phyloP scores from a whole-genome alignment of 2,329 filamentous ascomycete species.

The Corynespora cassiicola region DNA sequence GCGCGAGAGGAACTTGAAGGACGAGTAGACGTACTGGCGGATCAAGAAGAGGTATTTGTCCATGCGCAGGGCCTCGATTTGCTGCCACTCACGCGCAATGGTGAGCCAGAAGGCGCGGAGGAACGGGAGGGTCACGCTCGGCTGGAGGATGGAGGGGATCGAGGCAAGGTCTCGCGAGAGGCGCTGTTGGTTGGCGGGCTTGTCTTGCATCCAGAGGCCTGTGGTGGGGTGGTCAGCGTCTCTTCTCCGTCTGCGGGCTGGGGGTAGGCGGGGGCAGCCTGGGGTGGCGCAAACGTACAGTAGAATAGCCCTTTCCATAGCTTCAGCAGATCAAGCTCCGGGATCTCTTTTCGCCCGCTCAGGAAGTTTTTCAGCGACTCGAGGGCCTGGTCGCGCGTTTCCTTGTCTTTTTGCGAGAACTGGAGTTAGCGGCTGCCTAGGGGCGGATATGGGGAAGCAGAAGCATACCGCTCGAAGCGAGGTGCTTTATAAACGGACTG shows the following conservation, averaged over 20 bases:
- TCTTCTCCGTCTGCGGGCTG: not conserved
- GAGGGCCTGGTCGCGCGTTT: constrained; percentile 78
- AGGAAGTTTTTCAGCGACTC: constrained; percentile 80
- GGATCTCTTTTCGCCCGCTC: constrained; percentile 65
- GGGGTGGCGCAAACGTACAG: constrained; percentile 52
- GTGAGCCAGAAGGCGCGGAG: constrained; percentile 59
- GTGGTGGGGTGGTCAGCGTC: constrained; percentile 9
- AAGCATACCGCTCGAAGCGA: constrained; percentile 80
- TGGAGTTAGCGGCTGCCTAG: constrained; percentile 1
- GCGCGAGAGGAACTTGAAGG: constrained; percentile 60
- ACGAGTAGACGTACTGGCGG: constrained; percentile 76
- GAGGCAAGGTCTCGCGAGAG: constrained; percentile 79
- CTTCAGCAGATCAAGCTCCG: constrained; percentile 77
- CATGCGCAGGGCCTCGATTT: constrained; percentile 64
- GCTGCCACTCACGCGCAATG: constrained; percentile 58
- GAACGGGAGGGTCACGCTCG: constrained; percentile 49
- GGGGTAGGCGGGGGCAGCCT: not conserved
- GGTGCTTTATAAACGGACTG: constrained; percentile 78
- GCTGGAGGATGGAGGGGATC: constrained; percentile 68
- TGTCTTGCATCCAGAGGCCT: constrained; percentile 92
- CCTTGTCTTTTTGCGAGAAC: constrained; percentile 78
- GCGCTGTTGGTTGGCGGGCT: constrained; percentile 83
- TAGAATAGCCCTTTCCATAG: constrained; percentile 96
- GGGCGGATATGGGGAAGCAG: constrained; percentile 1
- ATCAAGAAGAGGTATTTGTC: constrained; percentile 93